Base-by-base conservation (phyloP, 2,329 filamentous ascomycete species). In the Massarina eburnea region DNA sequence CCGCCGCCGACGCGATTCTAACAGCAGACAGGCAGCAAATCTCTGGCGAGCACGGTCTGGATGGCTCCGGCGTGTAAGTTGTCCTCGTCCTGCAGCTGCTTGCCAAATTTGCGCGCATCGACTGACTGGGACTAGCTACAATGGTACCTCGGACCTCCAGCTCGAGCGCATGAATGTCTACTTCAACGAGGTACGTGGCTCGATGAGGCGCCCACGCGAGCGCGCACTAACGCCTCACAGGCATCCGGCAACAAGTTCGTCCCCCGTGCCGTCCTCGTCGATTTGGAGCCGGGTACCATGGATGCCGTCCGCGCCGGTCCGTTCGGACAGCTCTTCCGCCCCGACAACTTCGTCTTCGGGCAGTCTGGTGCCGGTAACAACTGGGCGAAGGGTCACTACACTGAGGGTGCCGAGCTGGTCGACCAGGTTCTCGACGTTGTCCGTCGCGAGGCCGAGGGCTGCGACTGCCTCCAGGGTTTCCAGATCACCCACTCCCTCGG, bases 381-480 rank as follows among this genome's bases (percentile, higher is more conserved):
- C 86, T 99, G 94, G 94, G 94, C 94, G 77, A 99, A 97, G 87
- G 94, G 94, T 80, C 94, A 99, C 77, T 99, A 99, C 85, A 99
- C 94, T 59, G 94, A 99, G 82, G 94, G 94, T 85, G 94, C 94
- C 64, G 94, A 99, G 81, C 85, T 97, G 57, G 94, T 99, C 64
- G 94, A 99, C 81, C 84, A 96, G 71, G 94, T 99, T 64, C 85
- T 99, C 65, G 94, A 97, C 73, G 94, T 99, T 61, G 92, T 99
- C 72, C 94, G 94, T 73, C 92, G 94, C 70, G 94, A 99, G 83
- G 92, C 94, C 63, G 94, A 99, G 80, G 90, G 89, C 75, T 97
- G 94, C 73, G 94, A 99, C 84, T 96, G 90, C 84, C 91, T 99
- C 57, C 94, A 99, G 81, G 94, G 94, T 75, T 99, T 99, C 88